Evolutionary conservation across 495 filamentous ascomycete species (phyloP), one percentile per base, ranked within the genome.

Genomic region (Bacidia rubella): DNA sequence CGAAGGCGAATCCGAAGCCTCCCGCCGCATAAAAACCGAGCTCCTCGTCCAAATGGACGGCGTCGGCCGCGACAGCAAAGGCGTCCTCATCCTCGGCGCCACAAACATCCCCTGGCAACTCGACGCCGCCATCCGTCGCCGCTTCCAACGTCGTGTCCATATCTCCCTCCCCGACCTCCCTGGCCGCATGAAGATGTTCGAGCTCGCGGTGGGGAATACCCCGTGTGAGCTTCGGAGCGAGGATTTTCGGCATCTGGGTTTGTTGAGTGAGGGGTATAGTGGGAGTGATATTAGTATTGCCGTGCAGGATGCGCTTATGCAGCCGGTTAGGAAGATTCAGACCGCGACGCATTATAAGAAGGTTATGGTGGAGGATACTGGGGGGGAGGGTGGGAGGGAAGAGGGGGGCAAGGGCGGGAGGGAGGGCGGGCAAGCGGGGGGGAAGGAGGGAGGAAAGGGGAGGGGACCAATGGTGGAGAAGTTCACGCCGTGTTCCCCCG

Each of bases 71-170:
- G 92, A 96, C 68, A 87, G 81, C 50, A 87, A 82, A 60, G 93
- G 90, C 38, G 90, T 99, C 10, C 73, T 99, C 29, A 94, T 99
- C 40, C 76, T 99, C 11, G 92, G 93, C 48, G 92, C 92, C 51
- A 99, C 92, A 44, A 99, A 99, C 64, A 97, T 99, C 62, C 92
- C 92, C 7, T 99, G 92, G 92, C 92, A 99, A 68, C 75, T 99
- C 38, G 92, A 99, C 68, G 87, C 89, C n/a, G 92, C 92, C 53
- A 97, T 99, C 61, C 81, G 93, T 52, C 79, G 92, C 64, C 87
- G 92, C 66, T 99, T 99, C 75, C 92, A 99, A 68, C 73, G 90
- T 58, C 73, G 92, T 72, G 87, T 98, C 25, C 93, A 98, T 66
- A 97, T 98, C 67, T 85, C 81, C 59, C 65, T 98, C 51, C 92